These are phyloP conservation scores for Cinchona pubescens DNA, from an alignment of 257 asterid species.

Conservation along the genomic window DNA sequence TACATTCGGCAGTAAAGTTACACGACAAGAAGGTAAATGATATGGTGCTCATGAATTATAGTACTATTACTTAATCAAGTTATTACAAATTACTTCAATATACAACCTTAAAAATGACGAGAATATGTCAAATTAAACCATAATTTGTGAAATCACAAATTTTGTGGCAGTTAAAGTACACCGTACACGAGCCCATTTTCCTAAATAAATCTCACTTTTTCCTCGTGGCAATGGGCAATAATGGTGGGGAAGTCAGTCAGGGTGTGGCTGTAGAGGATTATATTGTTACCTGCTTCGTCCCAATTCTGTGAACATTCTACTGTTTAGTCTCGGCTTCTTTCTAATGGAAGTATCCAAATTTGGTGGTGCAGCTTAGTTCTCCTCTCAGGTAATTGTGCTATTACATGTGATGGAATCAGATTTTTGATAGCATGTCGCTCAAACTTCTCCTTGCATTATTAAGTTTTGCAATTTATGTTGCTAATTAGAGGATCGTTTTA, in stretches of 20 bases:
- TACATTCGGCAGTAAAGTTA: no score
- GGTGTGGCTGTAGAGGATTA: background rate
- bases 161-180: background rate
- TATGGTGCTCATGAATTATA: background rate
- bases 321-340: slow-evolving; percentile 18
- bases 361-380: slow-evolving; percentile 12
- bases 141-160: background rate
- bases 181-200: no score
- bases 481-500: background rate
- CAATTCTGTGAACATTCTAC: background rate
- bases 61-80: background rate
- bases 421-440: background rate
- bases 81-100: no score
- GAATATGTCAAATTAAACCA: no score
- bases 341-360: slow-evolving; percentile 7
- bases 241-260: background rate
- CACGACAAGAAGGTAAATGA: no score
- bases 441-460: background rate
- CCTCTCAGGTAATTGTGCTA: background rate
- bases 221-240: slow-evolving; percentile 5
- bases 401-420: background rate
- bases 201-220: background rate
- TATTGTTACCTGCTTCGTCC: slow-evolving; percentile 1
- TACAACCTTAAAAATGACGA: no score
- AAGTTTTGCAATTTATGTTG: background rate